Evolutionary conservation across 176 grass and related monocot genomes (phyloP), one percentile per base, ranked within the genome.

Genomic region (Coix lacrymajobi): DNA sequence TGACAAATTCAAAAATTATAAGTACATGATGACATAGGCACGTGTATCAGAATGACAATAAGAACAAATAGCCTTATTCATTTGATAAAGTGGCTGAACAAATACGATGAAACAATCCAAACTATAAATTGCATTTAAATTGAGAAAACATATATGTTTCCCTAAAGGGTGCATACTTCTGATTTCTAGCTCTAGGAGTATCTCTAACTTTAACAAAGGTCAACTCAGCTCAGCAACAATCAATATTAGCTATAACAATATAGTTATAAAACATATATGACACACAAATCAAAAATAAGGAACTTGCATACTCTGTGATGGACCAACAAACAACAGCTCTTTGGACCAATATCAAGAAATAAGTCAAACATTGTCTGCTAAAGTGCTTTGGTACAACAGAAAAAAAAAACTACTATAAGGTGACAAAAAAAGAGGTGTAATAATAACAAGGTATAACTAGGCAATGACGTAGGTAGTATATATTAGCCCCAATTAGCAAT

Each of bases 31-130:
- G 3, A 25, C 11, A 12, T 30, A 75, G 7, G 10, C 22, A 73
- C 3, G 5, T 73, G 19, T 33, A 54, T 65, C 28, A 14, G 29
- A 28, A 4, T 11, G 4, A 7, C 30, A 6, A 76, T 10, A 58
- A 19, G 11, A 22, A 39, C 66, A 84, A 45, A 6, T 4, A 11
- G 0, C 12, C 12, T 79, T 36, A 63, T 76, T 10, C 13, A 69
- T 71, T 80, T 48, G 10, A 76, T 70, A 52, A 71, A 70, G 5
- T 51, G 70, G 38, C 9, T 69, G 11, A 39, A n/a, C 3, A 84
- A 75, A 76, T 73, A 44, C 1, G 9, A 45, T 54, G 1, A 79
- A 89, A 63, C 32, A 85, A 81, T 28, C 26, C 40, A 49, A 70
- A 71, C n/a, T 26, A 52, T 51, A 34, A 51, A 73, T 26, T 75